Evolutionary conservation across 2,329 filamentous ascomycete genomes (phyloP), one percentile per base, ranked within the genome.

Genomic region (Diaporthe amygdali): DNA sequence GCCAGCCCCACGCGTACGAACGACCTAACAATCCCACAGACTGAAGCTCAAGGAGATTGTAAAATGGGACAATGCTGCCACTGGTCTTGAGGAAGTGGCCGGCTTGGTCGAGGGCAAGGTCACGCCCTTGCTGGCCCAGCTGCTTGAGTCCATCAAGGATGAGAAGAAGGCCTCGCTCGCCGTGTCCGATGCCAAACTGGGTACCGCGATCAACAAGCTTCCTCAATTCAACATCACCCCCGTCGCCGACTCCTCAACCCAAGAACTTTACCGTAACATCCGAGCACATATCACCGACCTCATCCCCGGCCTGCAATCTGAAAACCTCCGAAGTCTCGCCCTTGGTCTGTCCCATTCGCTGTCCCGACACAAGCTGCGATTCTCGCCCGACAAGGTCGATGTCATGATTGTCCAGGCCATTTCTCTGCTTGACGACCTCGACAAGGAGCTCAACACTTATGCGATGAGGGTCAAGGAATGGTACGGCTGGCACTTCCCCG

Each of bases 401-500:
- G 96, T 96, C 66, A 99, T 99, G 96, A 97, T 99, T 80, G 95
- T 99, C 71, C 96, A 99, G 85, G 95, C 95, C 70, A 96, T 99
- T 80, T 92, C 93, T 75, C 90, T 98, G 66, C 88, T 99, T 56
- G 96, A 99, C 81, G 96, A 99, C 75, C 87, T 99, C 73, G 96
- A 99, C 87, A 99, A 99, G 88, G 96, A 99, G 84, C 88, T 99
- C 75, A 99, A 99, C 87, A 96, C 94, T 77, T 98, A 98, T 81
- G 96, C 96, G 75, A 99, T 99, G 96, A 90, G 96, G 82, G 95
- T 98, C 74, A 98, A 98, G 91, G 96, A 99, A 84, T 99, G 96
- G 96, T 99, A 99, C 81, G 96, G 96, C 79, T 99, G 96, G 96
- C 96, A 98, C 84, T 99, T 98, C 87, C 96, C 96, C 49, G 96